phyloP scores from a whole-genome alignment of 108 stramenopile species.

The Aurantiochytrium sp. region DNA sequence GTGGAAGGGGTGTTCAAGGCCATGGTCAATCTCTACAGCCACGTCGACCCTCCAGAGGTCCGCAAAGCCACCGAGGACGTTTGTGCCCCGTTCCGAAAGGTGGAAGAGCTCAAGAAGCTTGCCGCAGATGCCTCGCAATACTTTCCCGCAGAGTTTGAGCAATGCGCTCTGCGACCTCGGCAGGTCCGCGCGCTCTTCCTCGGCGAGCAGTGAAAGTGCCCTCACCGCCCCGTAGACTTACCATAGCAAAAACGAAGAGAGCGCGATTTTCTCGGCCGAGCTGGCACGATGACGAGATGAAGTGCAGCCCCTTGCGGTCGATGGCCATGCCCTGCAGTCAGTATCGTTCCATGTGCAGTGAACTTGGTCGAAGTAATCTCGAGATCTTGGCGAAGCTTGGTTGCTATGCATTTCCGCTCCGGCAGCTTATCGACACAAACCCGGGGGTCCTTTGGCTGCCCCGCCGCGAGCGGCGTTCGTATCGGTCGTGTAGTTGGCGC shows the following conservation, averaged over 20 bases:
- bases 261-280: no score
- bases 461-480: conserved; percentile 42
- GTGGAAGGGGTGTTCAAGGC: neutral
- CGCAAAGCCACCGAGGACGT: neutral
- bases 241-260: no score
- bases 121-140: conserved; percentile 22
- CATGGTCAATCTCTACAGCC: neutral
- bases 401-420: no score
- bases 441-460: no score
- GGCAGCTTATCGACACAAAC: no score
- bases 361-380: no score
- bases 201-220: neutral
- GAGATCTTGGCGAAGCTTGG: no score
- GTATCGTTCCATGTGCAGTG: no score
- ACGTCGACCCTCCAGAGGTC: neutral
- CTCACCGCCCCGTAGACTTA: no score
- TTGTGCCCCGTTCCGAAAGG: neutral
- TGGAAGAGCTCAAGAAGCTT: conserved; percentile 12
- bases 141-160: conserved; percentile 23
- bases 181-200: neutral
- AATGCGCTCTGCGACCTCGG: neutral
- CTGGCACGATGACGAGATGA: no score
- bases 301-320: no score
- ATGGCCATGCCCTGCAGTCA: no score
- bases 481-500: conserved; percentile 40